phyloP scores from a whole-genome alignment of 1,139 yeast genomes.

The Magnusiomyces ingens region DNA sequence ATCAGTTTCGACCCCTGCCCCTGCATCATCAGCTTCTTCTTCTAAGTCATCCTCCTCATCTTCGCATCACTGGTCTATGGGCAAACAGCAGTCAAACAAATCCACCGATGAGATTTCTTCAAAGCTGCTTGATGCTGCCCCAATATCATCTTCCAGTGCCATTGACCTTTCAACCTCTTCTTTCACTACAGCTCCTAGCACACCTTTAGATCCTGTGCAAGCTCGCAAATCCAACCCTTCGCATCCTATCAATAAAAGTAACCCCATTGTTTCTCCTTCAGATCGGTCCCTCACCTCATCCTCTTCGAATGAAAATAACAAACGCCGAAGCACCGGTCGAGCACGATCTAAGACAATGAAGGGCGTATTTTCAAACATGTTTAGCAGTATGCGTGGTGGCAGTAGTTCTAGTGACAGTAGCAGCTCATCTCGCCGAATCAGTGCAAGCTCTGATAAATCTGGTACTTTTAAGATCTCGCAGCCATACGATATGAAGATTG shows the following conservation, averaged over 20 bases:
- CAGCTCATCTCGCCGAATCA: slow-evolving; percentile 9
- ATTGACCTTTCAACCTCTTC: background rate
- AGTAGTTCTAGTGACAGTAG: background rate
- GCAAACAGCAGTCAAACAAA: slow-evolving; percentile 7
- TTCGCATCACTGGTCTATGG: slow-evolving; percentile 8
- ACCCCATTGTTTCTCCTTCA: slow-evolving; percentile 4
- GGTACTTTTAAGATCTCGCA: slow-evolving; percentile 63
- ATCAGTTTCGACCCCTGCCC: slow-evolving; percentile 10
- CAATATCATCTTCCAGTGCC: slow-evolving; percentile 7
- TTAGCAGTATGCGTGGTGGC: slow-evolving; percentile 39
- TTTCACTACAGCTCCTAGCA: slow-evolving; percentile 1
- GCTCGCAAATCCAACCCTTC: background rate
- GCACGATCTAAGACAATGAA: slow-evolving; percentile 37
- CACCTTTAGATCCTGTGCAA: background rate
- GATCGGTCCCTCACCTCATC: slow-evolving; percentile 9
- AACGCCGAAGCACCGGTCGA: slow-evolving; percentile 23
- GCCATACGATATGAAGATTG: slow-evolving; percentile 85
- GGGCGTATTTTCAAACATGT: slow-evolving; percentile 45
- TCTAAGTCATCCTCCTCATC: no score
- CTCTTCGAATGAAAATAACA: slow-evolving; percentile 15
- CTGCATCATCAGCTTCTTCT: no score
- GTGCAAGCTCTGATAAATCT: slow-evolving; percentile 20
- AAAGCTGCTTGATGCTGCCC: slow-evolving; percentile 9
- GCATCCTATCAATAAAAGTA: no score
- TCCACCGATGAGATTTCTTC: slow-evolving; percentile 5